phyloP scores from a whole-genome alignment of 2,329 filamentous ascomycete species.

The Hirsutella rhossiliensis region DNA sequence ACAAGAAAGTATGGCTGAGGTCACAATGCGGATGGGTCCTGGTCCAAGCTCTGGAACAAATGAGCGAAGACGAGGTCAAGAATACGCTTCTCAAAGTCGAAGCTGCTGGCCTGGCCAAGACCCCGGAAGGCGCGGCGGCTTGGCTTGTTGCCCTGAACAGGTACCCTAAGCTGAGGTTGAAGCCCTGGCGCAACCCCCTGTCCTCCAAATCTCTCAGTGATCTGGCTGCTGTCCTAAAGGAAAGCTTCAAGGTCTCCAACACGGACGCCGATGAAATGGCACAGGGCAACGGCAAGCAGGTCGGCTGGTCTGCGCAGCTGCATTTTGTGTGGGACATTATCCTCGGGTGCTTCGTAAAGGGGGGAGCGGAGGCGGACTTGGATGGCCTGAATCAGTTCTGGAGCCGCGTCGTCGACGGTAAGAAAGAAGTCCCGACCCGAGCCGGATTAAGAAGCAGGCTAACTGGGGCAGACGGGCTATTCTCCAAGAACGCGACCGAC shows the following conservation, averaged over 20 bases:
- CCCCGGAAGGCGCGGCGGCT: conserved; percentile 78
- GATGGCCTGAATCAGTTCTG: conserved; percentile 66
- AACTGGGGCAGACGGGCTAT: conserved; percentile 56
- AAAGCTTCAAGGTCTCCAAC: conserved; percentile 46
- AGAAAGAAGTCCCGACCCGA: conserved; percentile 15
- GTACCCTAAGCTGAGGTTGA: conserved; percentile 51
- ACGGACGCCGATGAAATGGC: conserved; percentile 30
- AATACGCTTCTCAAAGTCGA: conserved; percentile 50
- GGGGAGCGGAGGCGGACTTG: conserved; percentile 18
- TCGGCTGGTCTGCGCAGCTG: conserved; percentile 67
- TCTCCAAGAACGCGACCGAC: conserved; percentile 68
- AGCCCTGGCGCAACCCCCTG: conserved; percentile 71
- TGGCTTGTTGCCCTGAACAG: conserved; percentile 62
- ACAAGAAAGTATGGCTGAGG: conserved; percentile 78
- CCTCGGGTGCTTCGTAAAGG: conserved; percentile 39
- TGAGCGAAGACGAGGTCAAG: conserved; percentile 45
- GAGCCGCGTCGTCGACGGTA: conserved; percentile 76
- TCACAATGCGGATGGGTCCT: conserved; percentile 80
- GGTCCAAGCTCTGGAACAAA: conserved; percentile 56
- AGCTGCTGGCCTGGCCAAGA: conserved; percentile 57
- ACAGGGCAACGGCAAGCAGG: conserved; percentile 43
- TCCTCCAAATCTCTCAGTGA: conserved; percentile 53
- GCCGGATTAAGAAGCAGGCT: background rate
- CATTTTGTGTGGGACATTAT: conserved; percentile 84
- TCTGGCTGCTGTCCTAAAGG: conserved; percentile 69